Conservation (phyloP, 805 yeast species). For the Kluyveromyces lactis region DNA sequence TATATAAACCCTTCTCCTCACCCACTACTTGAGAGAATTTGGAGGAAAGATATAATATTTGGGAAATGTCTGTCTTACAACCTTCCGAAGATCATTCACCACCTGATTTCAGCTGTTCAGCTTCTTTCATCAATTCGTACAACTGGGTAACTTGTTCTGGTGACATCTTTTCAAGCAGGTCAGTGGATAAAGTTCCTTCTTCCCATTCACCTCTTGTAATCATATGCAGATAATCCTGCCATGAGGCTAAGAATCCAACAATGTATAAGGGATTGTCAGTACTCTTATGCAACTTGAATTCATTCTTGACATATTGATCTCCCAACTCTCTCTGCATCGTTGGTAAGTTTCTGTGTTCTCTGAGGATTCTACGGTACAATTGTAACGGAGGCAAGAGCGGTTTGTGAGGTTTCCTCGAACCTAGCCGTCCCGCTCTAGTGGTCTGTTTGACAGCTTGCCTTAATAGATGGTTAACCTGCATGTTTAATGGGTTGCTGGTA, state of each 20-base stretch:
- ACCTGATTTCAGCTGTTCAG: constrained; percentile 30
- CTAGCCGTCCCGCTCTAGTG: constrained; percentile 9
- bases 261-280: constrained; percentile 88
- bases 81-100: neutral
- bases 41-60: no score
- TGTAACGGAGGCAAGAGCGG: constrained; percentile 75
- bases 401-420: constrained; percentile 11
- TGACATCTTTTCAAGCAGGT: constrained; percentile 70
- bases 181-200: constrained; percentile 51
- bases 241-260: constrained; percentile 84
- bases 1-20: no score
- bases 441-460: constrained; percentile 7
- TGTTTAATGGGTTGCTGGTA: no score
- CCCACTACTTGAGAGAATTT: no score
- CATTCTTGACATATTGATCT: constrained; percentile 81
- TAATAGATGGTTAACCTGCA: neutral
- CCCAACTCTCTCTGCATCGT: constrained; percentile 69
- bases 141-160: constrained; percentile 85
- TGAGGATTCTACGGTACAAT: constrained; percentile 68
- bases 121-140: constrained; percentile 72
- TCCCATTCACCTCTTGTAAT: constrained; percentile 59
- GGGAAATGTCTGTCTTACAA: no score
- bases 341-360: constrained; percentile 72
- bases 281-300: constrained; percentile 74
- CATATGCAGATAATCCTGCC: constrained; percentile 77